These are phyloP conservation scores for Choricystis sp. DNA, from an alignment of 139 green algal species.

Conservation along the genomic window DNA sequence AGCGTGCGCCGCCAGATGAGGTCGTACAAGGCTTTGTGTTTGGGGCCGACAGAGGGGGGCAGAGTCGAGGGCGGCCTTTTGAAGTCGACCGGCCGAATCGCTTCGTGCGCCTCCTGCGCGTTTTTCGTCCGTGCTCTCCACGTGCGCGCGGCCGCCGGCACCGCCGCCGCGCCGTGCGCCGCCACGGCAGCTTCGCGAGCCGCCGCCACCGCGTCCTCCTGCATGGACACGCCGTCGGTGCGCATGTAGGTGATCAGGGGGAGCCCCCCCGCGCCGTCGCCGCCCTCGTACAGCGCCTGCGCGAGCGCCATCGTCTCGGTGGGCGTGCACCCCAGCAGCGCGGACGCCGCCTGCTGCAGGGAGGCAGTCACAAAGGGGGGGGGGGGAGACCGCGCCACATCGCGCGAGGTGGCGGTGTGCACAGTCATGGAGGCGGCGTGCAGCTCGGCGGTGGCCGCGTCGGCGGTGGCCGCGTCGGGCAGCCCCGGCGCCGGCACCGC, in stretches of 20 bases:
- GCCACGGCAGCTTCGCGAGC: conserved; percentile 21
- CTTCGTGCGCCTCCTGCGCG: conserved; percentile 87
- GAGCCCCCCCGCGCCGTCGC: conserved; percentile 19
- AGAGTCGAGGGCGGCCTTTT: conserved; percentile 2
- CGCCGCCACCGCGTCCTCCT: conserved; percentile 16
- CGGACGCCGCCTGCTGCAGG: conserved; percentile 71
- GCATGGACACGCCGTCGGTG: conserved; percentile 65
- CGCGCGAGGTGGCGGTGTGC: background rate
- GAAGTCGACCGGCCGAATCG: conserved; percentile 64
- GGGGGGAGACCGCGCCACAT: conserved; percentile 30
- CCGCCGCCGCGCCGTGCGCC: conserved; percentile 13
- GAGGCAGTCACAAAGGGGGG: conserved; percentile 75
- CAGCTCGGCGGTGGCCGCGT: conserved; percentile 15
- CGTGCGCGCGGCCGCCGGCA: conserved; percentile 15
- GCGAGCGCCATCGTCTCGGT: conserved; percentile 64
- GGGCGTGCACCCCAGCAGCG: conserved; percentile 44
- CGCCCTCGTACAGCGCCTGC: conserved; percentile 76
- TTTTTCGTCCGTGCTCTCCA: conserved; percentile 36
- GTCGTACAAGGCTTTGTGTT: conserved; percentile 45
- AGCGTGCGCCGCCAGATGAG: conserved; percentile 69
- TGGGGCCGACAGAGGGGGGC: conserved; percentile 7
- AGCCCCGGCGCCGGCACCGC: conserved; percentile 25
- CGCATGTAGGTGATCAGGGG: conserved; percentile 94
- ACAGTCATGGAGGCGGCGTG: conserved; percentile 9
- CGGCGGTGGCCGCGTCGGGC: background rate